Evolutionary conservation across 1,284 basidiomycete species (phyloP).

Genomic region (Albatrellus sp.): DNA sequence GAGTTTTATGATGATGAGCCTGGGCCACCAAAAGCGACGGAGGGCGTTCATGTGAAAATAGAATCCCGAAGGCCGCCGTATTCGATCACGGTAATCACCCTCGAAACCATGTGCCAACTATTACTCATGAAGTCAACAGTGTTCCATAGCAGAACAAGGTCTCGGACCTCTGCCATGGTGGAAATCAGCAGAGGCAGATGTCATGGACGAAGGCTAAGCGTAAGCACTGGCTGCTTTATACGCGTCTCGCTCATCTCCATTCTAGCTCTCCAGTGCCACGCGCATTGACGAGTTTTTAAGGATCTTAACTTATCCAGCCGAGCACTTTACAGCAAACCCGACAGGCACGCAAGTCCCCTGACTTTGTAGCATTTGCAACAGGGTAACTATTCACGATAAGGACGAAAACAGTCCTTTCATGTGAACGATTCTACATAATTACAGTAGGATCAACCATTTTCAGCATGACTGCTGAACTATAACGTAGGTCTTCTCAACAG

Average conservation of each 20-base stretch:
- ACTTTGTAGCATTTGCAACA: too few species aligned
- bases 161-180: slow-evolving; percentile 70
- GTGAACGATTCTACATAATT: too few species aligned
- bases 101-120: neutral
- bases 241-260: too few species aligned
- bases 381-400: too few species aligned
- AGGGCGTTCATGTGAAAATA: slow-evolving; percentile 47
- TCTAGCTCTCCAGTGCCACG: too few species aligned
- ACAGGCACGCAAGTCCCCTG: too few species aligned
- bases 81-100: slow-evolving; percentile 52
- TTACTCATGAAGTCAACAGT: slow-evolving; percentile 29
- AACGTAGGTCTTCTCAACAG: too few species aligned
- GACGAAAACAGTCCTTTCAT: too few species aligned
- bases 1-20: slow-evolving; percentile 90
- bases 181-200: slow-evolving; percentile 36
- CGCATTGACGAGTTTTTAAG: neutral
- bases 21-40: slow-evolving; percentile 63
- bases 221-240: too few species aligned
- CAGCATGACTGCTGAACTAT: too few species aligned
- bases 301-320: neutral
- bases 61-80: slow-evolving; percentile 58
- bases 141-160: slow-evolving; percentile 84
- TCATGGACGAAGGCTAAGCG: slow-evolving; percentile 22
- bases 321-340: too few species aligned
- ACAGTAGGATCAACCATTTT: too few species aligned